A percentile compares a stretch with the other conserved stretches of the same genome.
phyloP scores from a whole-genome alignment of 192 early-diverging fungal genomes.

The Glomus cerebriforme region DNA sequence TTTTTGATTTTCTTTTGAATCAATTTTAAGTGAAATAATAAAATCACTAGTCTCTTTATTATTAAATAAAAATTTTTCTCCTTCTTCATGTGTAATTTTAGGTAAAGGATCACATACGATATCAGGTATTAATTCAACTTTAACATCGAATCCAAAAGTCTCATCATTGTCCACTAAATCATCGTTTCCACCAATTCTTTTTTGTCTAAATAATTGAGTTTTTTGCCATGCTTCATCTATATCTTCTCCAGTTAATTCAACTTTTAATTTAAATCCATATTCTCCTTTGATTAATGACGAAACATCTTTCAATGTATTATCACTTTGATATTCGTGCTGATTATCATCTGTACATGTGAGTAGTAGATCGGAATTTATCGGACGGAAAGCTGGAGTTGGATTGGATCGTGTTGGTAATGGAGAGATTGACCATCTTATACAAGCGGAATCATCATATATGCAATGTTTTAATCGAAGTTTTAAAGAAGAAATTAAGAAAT shows the following conservation, averaged over 20 bases:
- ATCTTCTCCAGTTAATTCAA: neutral
- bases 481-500: neutral
- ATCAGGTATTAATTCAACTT: conserved; percentile 2
- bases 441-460: neutral
- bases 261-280: conserved; percentile 2
- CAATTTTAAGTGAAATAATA: neutral
- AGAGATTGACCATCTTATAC: neutral
- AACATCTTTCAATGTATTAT: conserved; percentile 1
- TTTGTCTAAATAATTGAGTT: conserved; percentile 14
- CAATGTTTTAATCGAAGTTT: neutral
- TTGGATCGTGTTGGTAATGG: neutral
- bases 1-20: neutral
- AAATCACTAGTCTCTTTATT: conserved; percentile 13
- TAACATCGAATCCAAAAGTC: neutral
- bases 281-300: neutral
- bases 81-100: neutral
- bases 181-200: neutral
- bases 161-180: neutral
- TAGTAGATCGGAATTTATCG: neutral
- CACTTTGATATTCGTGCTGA: neutral
- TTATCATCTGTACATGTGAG: neutral
- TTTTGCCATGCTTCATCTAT: neutral
- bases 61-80: neutral
- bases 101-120: neutral
- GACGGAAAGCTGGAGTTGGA: neutral